A percentile compares a stretch with the other conserved stretches of the same genome.
phyloP scores from a whole-genome alignment of 441 rosid species.

The Euphorbia corollata region DNA sequence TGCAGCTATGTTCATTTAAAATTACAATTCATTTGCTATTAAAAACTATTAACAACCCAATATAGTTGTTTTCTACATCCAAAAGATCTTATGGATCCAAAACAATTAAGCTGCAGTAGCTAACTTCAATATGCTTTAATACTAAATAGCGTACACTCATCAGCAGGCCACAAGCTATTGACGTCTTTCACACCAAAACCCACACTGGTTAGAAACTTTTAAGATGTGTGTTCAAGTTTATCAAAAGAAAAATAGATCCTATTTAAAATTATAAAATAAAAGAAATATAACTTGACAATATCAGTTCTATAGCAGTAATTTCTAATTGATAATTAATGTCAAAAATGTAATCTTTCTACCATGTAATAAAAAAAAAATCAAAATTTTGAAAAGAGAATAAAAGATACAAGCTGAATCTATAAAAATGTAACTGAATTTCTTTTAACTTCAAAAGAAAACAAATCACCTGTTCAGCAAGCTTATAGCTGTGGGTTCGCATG shows the following conservation, averaged over 20 bases:
- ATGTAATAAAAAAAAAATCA: not conserved
- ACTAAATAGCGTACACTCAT: not conserved
- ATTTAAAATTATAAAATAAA: not conserved
- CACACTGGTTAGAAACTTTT: not conserved
- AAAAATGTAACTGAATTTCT: constrained; percentile 7
- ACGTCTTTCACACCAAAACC: not conserved
- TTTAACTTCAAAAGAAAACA: constrained; percentile 13
- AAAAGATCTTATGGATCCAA: not conserved
- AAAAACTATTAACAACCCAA: not conserved
- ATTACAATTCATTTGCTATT: not conserved
- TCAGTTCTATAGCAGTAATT: not conserved
- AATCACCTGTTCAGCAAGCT: constrained; percentile 93
- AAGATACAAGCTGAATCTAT: not conserved
- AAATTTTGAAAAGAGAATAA: not conserved
- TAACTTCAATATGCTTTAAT: not conserved
- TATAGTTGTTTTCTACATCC: not conserved
- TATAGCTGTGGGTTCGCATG: constrained; percentile 92
- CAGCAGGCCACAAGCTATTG: not conserved
- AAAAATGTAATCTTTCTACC: not conserved
- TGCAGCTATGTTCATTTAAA: no score
- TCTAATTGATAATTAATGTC: not conserved
- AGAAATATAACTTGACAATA: not conserved
- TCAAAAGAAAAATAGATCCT: not conserved
- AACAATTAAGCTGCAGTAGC: not conserved
- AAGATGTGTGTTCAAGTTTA: not conserved